These are phyloP conservation scores for Epipyxis sp. DNA, from an alignment of 108 stramenopile genomes.

Conservation along the genomic window DNA sequence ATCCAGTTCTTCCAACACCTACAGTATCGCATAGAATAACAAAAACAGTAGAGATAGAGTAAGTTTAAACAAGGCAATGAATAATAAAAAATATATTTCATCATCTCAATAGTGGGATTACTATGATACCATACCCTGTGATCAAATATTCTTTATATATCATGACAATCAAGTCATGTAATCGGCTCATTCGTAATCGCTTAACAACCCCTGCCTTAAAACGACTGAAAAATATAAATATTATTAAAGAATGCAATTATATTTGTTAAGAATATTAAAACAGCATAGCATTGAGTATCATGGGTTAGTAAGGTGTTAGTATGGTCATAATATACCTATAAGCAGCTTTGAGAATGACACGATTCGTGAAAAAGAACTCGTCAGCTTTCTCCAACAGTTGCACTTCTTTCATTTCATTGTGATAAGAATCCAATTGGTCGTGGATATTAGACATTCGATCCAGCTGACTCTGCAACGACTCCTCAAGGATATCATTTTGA, in stretches of 20 bases:
- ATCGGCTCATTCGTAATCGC: neutral
- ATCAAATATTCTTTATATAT: neutral
- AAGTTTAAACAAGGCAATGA: too few species aligned
- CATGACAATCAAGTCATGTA: neutral
- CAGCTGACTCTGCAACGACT: neutral
- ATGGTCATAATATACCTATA: neutral
- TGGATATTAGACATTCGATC: neutral
- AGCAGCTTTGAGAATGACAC: neutral
- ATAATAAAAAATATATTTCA: too few species aligned
- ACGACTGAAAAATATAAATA: too few species aligned
- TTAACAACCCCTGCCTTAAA: neutral
- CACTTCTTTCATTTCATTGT: neutral
- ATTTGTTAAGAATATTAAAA: neutral
- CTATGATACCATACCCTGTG: too few species aligned
- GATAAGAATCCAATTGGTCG: neutral
- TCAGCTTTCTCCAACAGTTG: neutral
- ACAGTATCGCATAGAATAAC: too few species aligned
- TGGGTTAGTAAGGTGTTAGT: neutral
- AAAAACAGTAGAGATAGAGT: too few species aligned
- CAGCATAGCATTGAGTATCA: neutral
- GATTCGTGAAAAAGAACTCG: constrained; percentile 19
- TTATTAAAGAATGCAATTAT: neutral
- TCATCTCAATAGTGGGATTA: too few species aligned
- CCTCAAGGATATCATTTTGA: neutral
- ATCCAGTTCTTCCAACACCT: too few species aligned